Percentiles rank a stretch among this genome's conserved stretches.
phyloP scores from a whole-genome alignment of 164 flowering plant species.

The Aristolochia fimbriata region DNA sequence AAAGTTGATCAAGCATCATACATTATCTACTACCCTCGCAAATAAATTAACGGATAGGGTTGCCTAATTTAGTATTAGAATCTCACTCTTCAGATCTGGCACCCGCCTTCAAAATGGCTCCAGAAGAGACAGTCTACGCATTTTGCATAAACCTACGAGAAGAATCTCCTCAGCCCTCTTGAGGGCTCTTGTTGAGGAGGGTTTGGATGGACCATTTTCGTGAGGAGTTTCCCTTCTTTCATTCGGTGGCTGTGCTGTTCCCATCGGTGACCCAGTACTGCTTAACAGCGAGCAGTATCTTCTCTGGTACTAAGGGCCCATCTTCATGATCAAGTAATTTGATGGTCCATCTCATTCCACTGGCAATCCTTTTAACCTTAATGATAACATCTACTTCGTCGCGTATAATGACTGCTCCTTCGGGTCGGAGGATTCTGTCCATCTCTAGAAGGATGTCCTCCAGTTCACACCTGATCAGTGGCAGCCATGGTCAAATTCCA shows the following conservation, averaged over 20 bases:
- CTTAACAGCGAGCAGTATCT: slow-evolving; percentile 71
- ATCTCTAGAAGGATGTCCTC: slow-evolving; percentile 88
- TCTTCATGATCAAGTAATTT: slow-evolving; percentile 89
- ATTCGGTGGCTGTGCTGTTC: slow-evolving; percentile 38
- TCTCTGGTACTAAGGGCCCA: slow-evolving; percentile 79
- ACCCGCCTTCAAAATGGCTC: neutral
- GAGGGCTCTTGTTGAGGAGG: too few species aligned
- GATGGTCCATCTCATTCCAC: slow-evolving; percentile 74
- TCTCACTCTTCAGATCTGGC: neutral
- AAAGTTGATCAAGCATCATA: neutral
- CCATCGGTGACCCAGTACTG: slow-evolving; percentile 52
- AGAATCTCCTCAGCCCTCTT: too few species aligned
- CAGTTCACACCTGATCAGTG: slow-evolving; percentile 39
- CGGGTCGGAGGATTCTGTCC: slow-evolving; percentile 88
- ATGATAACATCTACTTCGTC: slow-evolving; percentile 68
- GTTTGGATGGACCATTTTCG: too few species aligned
- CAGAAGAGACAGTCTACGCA: neutral
- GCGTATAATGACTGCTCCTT: slow-evolving; percentile 83
- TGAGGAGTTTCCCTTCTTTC: slow-evolving; percentile 5
- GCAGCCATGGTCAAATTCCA: neutral
- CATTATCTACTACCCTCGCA: neutral
- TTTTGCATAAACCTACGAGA: neutral
- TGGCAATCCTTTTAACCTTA: slow-evolving; percentile 52
- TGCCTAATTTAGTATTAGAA: neutral
- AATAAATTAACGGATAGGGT: neutral